Conservation (phyloP, 768 basidiomycete genomes). For the Mycena crocata region DNA sequence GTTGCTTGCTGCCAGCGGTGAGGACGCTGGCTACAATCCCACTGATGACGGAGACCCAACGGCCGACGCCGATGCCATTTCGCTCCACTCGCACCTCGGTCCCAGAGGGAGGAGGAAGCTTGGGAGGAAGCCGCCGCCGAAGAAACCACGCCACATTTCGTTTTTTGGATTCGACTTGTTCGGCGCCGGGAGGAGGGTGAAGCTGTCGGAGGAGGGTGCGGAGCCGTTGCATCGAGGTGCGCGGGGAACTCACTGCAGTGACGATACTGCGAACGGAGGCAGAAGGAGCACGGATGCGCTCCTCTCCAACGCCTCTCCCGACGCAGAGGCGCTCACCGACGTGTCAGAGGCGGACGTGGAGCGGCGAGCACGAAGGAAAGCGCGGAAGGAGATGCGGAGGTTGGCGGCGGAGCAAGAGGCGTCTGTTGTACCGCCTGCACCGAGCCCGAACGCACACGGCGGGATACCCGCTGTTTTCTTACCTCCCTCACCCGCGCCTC, state of each 20-base stretch:
- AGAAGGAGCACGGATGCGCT: background rate
- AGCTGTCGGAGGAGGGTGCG: too few species aligned
- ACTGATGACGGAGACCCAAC: background rate
- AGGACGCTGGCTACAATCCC: background rate
- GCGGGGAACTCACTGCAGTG: background rate
- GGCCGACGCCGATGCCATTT: conserved; percentile 1
- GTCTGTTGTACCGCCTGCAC: too few species aligned
- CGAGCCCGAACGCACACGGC: too few species aligned
- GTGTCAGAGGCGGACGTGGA: conserved; percentile 3
- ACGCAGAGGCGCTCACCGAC: background rate
- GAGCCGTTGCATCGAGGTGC: background rate
- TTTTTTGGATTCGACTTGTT: background rate
- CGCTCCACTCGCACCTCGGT: conserved; percentile 5
- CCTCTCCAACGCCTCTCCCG: background rate
- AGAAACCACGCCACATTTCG: too few species aligned
- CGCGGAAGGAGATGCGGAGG: conserved; percentile 15
- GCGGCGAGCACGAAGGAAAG: conserved; percentile 4
- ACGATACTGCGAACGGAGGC: background rate
- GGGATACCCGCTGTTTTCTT: background rate
- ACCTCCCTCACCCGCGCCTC: background rate
- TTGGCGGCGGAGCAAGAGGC: too few species aligned
- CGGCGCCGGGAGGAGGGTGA: too few species aligned
- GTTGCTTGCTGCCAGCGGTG: background rate
- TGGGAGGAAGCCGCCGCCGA: background rate
- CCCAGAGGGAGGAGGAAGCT: background rate